phyloP scores from a whole-genome alignment of 352 stramenopile genomes.

The Pythium guiyangense region DNA sequence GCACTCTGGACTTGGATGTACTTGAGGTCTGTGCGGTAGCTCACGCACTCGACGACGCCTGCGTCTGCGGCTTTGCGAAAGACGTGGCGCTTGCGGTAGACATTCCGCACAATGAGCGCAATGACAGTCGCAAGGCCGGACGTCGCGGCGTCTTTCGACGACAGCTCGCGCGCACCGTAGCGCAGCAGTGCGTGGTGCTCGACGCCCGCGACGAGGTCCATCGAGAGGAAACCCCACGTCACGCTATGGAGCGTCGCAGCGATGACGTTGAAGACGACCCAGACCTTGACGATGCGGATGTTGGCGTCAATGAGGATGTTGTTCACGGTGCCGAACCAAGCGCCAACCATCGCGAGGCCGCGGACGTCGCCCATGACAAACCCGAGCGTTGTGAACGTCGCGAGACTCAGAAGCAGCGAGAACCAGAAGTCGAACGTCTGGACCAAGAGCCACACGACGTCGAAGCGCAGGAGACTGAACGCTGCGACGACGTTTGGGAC shows the following conservation, averaged over 20 bases:
- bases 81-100: constrained; percentile 3
- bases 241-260: neutral
- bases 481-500: neutral
- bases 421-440: constrained; percentile 9
- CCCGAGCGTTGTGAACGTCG: constrained; percentile 2
- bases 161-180: neutral
- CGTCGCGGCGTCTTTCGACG: neutral
- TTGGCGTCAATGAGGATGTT: constrained; percentile 8
- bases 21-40: constrained; percentile 3
- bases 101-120: neutral
- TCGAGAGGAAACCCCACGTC: neutral
- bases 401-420: neutral
- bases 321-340: neutral
- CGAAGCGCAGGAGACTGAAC: neutral
- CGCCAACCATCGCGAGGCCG: neutral
- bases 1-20: neutral
- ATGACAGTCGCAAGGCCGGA: neutral
- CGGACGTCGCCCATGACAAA: constrained; percentile 2
- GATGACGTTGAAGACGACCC: constrained; percentile 4
- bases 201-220: neutral
- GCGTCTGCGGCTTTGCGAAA: neutral
- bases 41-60: constrained; percentile 5
- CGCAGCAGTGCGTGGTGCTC: neutral
- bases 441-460: neutral
- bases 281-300: constrained; percentile 2